Evolutionary conservation across 176 grass and related monocot genomes (phyloP).

Genomic region (Alloteropsis semialata): DNA sequence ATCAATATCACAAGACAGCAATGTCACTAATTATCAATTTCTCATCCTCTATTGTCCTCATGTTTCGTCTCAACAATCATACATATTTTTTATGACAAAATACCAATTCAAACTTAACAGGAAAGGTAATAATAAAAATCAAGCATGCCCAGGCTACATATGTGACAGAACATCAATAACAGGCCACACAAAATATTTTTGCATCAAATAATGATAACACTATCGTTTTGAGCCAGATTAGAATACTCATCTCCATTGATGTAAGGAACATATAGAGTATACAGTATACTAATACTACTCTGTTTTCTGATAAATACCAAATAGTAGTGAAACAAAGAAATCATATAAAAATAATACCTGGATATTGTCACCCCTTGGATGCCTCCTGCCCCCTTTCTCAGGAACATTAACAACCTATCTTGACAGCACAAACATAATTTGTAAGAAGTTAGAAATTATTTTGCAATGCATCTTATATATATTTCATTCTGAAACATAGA

Average conservation of each 20-base stretch:
- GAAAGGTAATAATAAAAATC: not conserved
- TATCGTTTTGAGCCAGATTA: not conserved
- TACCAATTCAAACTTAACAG: not conserved
- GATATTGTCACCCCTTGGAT: slow-evolving; percentile 73
- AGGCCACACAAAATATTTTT: not conserved
- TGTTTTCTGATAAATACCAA: not conserved
- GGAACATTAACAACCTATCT: slow-evolving; percentile 82
- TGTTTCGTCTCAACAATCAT: not conserved
- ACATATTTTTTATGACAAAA: not conserved
- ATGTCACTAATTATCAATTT: not conserved
- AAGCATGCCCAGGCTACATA: not conserved
- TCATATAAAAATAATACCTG: slow-evolving; percentile 41
- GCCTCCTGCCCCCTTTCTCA: slow-evolving; percentile 79
- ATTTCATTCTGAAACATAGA: not conserved
- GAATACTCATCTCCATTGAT: not conserved
- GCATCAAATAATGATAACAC: not conserved
- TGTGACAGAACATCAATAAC: not conserved
- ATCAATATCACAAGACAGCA: slow-evolving; percentile 10
- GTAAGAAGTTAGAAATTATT: not conserved
- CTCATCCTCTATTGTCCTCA: not conserved
- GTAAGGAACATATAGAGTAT: not conserved
- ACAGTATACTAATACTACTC: not conserved
- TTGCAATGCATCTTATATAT: not conserved
- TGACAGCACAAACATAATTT: slow-evolving; percentile 33
- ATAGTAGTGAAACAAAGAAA: not conserved